Conservation (phyloP, 129 eudicot species). For the Sambucus nigra region DNA sequence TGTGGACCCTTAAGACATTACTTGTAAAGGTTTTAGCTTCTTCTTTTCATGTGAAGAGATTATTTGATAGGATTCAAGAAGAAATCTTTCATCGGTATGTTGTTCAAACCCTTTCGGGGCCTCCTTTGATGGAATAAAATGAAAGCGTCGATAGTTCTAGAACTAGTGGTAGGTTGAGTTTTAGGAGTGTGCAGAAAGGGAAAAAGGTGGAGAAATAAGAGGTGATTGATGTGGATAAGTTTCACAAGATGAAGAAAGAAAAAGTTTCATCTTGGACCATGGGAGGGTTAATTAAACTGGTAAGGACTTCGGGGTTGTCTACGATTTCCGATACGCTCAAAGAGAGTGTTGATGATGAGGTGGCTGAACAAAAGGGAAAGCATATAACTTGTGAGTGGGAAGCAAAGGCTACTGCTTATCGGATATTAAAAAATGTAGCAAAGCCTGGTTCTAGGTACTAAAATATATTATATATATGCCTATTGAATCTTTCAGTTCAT, state of each 20-base stretch:
- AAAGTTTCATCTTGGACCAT: constrained; percentile 22
- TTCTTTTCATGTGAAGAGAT: constrained; percentile 26
- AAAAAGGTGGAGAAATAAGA: constrained; percentile 5
- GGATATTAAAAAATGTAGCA: constrained; percentile 25
- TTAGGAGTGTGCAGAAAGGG: constrained; percentile 8
- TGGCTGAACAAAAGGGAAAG: not conserved
- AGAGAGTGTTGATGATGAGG: not conserved
- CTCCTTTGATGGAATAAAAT: constrained; percentile 13
- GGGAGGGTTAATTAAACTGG: constrained; percentile 7
- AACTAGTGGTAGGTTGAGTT: constrained; percentile 7
- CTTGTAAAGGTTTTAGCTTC: constrained; percentile 21
- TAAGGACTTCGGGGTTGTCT: not conserved
- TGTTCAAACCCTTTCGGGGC: constrained; percentile 23
- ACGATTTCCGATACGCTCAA: constrained; percentile 5
- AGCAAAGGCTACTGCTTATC: constrained; percentile 16
- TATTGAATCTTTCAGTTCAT: not conserved
- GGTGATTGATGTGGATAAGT: constrained; percentile 8
- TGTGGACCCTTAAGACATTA: constrained; percentile 32
- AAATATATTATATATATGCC: too few relatives aligned
- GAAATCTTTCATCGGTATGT: constrained; percentile 22
- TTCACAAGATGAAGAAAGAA: constrained; percentile 12
- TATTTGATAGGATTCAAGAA: constrained; percentile 30
- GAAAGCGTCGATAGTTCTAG: not conserved
- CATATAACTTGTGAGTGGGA: constrained; percentile 18
- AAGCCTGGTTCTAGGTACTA: constrained; percentile 24